Evolutionary conservation across 2,329 filamentous ascomycete genomes (phyloP).

Genomic region (Sporothrix phasma): DNA sequence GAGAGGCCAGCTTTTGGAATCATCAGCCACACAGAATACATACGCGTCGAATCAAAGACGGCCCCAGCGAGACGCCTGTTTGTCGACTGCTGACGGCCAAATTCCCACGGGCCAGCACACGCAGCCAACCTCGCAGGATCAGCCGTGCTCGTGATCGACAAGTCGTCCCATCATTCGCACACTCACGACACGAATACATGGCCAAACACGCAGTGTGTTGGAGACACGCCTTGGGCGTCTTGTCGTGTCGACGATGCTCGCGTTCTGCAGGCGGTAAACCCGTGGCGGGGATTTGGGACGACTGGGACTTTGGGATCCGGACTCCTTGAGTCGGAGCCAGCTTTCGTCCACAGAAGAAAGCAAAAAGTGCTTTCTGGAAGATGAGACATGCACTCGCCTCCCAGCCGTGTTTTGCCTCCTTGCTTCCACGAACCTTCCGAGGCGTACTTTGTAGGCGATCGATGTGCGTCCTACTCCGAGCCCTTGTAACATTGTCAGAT

Average conservation of each 20-base stretch:
- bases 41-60: no score
- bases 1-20: not conserved
- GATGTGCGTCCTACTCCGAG: not conserved
- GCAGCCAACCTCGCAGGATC: not conserved
- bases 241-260: not conserved
- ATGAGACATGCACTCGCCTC: conserved; percentile 4
- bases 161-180: no score
- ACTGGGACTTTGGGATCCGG: not conserved
- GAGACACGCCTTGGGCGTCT: not conserved
- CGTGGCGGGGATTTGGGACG: not conserved
- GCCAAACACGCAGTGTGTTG: conserved; percentile 12
- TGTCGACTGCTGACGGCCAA: not conserved
- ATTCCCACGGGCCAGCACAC: not conserved
- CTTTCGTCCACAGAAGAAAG: not conserved
- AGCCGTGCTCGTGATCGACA: not conserved
- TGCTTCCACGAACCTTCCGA: not conserved
- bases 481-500: not conserved
- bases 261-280: conserved; percentile 9
- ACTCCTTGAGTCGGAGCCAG: not conserved
- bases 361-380: not conserved
- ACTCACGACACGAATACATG: no score
- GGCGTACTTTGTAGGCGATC: no score
- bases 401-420: conserved; percentile 2
- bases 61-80: not conserved
- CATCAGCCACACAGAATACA: not conserved